Conservation (phyloP, 2,329 filamentous ascomycete species). For the Drechslerella coelobrocha region DNA sequence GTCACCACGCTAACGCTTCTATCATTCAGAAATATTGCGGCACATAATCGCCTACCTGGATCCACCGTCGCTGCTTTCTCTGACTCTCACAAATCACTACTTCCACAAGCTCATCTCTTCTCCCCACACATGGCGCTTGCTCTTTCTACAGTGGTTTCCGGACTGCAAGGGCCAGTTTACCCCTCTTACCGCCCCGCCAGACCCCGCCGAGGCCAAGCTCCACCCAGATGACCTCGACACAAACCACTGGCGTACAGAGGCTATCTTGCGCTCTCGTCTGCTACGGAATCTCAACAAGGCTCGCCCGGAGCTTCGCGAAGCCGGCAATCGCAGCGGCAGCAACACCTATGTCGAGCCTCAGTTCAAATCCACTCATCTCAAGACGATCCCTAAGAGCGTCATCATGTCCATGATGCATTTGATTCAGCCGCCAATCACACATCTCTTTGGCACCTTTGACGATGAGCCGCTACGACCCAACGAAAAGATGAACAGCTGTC, state of each 20-base stretch:
- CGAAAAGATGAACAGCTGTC: constrained; percentile 25
- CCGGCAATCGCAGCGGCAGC: constrained; percentile 40
- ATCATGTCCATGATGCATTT: constrained; percentile 50
- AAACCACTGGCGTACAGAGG: constrained; percentile 47
- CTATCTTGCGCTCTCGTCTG: constrained; percentile 40
- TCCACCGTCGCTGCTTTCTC: constrained; percentile 36
- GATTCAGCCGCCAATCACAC: constrained; percentile 42
- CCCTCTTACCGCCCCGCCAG: constrained; percentile 41
- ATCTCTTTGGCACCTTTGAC: constrained; percentile 40
- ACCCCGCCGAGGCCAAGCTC: constrained; percentile 36
- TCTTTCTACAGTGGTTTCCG: constrained; percentile 47
- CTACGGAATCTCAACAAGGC: constrained; percentile 45
- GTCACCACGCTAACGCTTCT: background rate
- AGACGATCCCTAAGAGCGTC: constrained; percentile 47
- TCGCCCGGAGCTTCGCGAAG: constrained; percentile 42
- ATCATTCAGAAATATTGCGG: constrained; percentile 33
- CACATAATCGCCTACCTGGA: constrained; percentile 47
- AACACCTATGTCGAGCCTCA: constrained; percentile 43
- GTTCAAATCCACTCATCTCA: constrained; percentile 45
- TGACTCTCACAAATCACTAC: constrained; percentile 45
- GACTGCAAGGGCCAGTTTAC: constrained; percentile 49
- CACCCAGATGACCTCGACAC: constrained; percentile 46
- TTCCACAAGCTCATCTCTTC: constrained; percentile 49
- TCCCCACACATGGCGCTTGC: constrained; percentile 41
- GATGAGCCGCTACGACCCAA: constrained; percentile 32